phyloP scores from a whole-genome alignment of 2,329 filamentous ascomycete species.

The Fusarium nanum region DNA sequence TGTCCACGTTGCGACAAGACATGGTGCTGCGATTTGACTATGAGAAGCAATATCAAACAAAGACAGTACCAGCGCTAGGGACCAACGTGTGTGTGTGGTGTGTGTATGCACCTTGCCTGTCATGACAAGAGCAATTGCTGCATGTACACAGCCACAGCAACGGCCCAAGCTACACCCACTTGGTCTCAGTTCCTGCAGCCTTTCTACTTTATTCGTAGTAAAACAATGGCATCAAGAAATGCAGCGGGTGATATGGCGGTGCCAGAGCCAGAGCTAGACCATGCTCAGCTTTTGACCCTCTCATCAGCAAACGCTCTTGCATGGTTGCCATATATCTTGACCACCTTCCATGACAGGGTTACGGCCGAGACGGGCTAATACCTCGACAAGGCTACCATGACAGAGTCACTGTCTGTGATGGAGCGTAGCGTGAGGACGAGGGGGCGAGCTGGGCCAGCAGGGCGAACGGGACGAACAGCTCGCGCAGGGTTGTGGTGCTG shows the following conservation, averaged over 20 bases:
- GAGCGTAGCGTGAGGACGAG: slow-evolving; percentile 37
- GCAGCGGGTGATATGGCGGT: slow-evolving; percentile 17
- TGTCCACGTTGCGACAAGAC: slow-evolving; percentile 42
- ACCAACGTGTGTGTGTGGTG: slow-evolving; percentile 13
- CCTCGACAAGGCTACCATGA: slow-evolving; percentile 45
- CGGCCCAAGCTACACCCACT: slow-evolving; percentile 36
- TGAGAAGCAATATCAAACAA: slow-evolving; percentile 40
- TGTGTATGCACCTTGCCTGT: slow-evolving; percentile 19
- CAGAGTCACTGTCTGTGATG: slow-evolving; percentile 34
- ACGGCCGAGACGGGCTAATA: slow-evolving; percentile 44
- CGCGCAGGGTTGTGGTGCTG: slow-evolving; percentile 40
- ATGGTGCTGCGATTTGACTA: slow-evolving; percentile 37
- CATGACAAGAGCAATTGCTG: slow-evolving; percentile 16
- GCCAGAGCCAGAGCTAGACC: slow-evolving; percentile 18
- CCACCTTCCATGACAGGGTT: slow-evolving; percentile 48
- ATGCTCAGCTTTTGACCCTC: slow-evolving; percentile 35
- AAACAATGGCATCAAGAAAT: slow-evolving; percentile 24
- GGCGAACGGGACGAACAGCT: slow-evolving; percentile 44
- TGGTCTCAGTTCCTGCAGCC: slow-evolving; percentile 41
- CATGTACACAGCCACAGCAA: slow-evolving; percentile 37
- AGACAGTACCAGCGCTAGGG: slow-evolving; percentile 32
- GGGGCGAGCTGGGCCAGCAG: slow-evolving; percentile 42
- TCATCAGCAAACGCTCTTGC: slow-evolving; percentile 29
- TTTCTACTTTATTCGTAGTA: slow-evolving; percentile 31
- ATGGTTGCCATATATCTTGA: slow-evolving; percentile 32